Conservation (phyloP, 306 rosid species). For the Arachis stenosperma region DNA sequence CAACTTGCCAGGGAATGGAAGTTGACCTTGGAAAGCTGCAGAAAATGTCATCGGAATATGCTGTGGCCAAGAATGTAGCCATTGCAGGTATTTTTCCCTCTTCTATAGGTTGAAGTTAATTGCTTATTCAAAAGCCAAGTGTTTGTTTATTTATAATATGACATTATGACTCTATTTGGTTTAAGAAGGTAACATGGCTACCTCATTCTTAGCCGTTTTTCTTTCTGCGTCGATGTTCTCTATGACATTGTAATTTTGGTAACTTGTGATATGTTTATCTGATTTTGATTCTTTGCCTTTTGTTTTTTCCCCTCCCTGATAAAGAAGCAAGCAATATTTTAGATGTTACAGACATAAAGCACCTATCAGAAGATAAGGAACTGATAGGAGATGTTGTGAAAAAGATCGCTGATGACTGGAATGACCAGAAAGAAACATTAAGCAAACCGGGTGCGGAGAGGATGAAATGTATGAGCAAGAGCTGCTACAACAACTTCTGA, state of each 20-base stretch:
- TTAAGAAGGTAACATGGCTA: not conserved
- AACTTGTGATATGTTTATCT: conserved; percentile 14
- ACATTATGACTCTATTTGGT: not conserved
- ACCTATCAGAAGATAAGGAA: conserved; percentile 55
- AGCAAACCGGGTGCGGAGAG: conserved; percentile 57
- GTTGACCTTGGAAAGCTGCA: conserved; percentile 53
- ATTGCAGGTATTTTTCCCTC: conserved; percentile 50
- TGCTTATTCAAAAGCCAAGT: not conserved
- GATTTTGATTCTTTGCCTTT: conserved; percentile 4
- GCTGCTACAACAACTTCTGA: conserved; percentile 48
- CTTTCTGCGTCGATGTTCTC: not conserved
- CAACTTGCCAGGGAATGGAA: conserved; percentile 61
- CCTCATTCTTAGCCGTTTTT: not conserved
- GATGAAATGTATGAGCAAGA: conserved; percentile 43
- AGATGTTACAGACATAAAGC: conserved; percentile 62
- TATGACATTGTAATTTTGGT: conserved; percentile 15
- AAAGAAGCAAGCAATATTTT: conserved; percentile 63
- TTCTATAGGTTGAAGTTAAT: conserved; percentile 3
- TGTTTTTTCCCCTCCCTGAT: conserved; percentile 11
- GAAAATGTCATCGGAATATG: conserved; percentile 71
- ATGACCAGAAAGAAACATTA: conserved; percentile 53
- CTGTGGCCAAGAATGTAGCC: conserved; percentile 68
- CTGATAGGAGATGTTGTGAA: conserved; percentile 60
- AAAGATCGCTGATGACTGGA: conserved; percentile 66
- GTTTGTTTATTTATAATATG: not conserved